Evolutionary conservation across 1,139 yeast species (phyloP), one percentile per base, ranked within the genome.

Genomic region (Hemisphaericaspora xylofermentans): DNA sequence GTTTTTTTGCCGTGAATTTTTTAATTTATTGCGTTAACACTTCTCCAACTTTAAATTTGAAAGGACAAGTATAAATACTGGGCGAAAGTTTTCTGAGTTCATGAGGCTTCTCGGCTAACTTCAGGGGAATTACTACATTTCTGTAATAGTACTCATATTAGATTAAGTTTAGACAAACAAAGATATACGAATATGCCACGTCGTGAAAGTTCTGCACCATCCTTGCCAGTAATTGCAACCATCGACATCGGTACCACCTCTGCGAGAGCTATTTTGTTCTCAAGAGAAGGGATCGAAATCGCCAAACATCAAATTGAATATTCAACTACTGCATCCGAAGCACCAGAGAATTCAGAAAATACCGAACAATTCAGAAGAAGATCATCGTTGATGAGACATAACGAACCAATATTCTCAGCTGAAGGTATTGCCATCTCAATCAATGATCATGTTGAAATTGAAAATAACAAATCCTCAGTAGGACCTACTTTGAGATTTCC

Each of bases 211-310:
- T 65, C 65, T 43, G 71, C 71, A 12, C 74, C 73, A 10, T 52
- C 61, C 32, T 58, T 61, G 35, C 83, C 85, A 1, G 65, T 82
- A 42, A 71, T 84, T 38, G 88, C 85, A 19, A 73, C 95, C 44
- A 82, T 89, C 41, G 97, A 89, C 61, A 88, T 88, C 41, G 98
- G 98, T 35, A 89, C 98, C 35, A 91, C 98, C 2, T 87, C 95
- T 17, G 87, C 96, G n/a, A 75, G 98, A 53, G 93, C 88, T 38
- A 89, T 91, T 46, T 71, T 88, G 41, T 91, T 91, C 66, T 74
- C 81, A 54, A 77, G 76, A 49, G 70, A 71, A 38, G 96, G 96
- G 25, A 73, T 74, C 50, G 95, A 89, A 51, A 72, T 88, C 29
- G 89, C 95, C 43, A 84, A 84, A 53, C 91, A 87, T 61, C 98